Percentiles rank a stretch among this genome's conserved stretches.
Evolutionary conservation across 2,329 filamentous ascomycete species (phyloP).

Genomic region (Hymenoscyphus occultus): DNA sequence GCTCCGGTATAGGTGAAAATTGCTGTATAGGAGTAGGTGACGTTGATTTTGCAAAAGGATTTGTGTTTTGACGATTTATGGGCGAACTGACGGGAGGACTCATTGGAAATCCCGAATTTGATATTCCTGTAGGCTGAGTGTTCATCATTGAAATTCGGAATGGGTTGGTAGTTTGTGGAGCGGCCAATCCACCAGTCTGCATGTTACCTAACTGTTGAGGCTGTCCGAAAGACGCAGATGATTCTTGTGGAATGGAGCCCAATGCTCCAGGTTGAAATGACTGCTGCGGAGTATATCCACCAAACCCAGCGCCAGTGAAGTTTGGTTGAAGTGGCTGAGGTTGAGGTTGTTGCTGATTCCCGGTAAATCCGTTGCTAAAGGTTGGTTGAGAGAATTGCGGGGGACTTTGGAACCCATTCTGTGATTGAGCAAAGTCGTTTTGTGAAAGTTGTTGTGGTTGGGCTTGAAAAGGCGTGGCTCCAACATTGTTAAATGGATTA

Average conservation of each 20-base stretch:
- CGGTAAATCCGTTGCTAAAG: conserved; percentile 33
- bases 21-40: conserved; percentile 37
- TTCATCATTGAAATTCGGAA: conserved; percentile 89
- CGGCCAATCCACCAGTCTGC: conserved; percentile 42
- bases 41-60: conserved; percentile 74
- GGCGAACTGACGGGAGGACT: conserved; percentile 43
- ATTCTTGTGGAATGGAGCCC: conserved; percentile 57
- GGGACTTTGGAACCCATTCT: conserved; percentile 41
- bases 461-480: conserved; percentile 32
- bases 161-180: conserved; percentile 75
- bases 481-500: conserved; percentile 32
- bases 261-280: conserved; percentile 53
- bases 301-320: conserved; percentile 77
- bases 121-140: conserved; percentile 49
- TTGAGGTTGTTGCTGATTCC: conserved; percentile 35
- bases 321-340: conserved; percentile 53
- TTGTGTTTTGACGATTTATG: conserved; percentile 67
- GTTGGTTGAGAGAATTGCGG: conserved; percentile 44
- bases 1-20: conserved; percentile 37
- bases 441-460: conserved; percentile 42
- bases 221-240: conserved; percentile 46
- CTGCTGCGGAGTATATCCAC: conserved; percentile 71
- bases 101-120: conserved; percentile 41
- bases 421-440: conserved; percentile 43
- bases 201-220: conserved; percentile 41